Evolutionary conservation across 164 flowering plant genomes (phyloP).

Genomic region (Brasenia schreberi): DNA sequence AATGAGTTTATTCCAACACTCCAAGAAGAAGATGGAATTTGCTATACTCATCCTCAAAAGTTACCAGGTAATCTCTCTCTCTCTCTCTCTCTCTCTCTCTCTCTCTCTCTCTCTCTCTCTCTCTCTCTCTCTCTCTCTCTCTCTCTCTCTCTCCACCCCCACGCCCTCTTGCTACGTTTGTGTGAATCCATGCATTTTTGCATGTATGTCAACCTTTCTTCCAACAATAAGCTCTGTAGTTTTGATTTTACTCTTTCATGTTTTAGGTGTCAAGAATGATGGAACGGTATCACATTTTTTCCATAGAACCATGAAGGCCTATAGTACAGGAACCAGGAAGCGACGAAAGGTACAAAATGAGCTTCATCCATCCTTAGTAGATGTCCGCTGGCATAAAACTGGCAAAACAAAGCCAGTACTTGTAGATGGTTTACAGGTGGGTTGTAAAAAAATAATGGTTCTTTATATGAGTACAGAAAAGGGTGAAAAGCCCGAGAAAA

Average conservation of each 20-base stretch:
- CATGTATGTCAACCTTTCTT: too few species aligned
- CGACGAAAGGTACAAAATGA: constrained; percentile 78
- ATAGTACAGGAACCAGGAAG: constrained; percentile 80
- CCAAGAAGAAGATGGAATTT: constrained; percentile 68
- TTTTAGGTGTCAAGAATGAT: constrained; percentile 75
- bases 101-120: not conserved
- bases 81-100: not conserved
- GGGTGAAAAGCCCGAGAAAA: constrained; percentile 78
- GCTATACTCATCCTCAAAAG: constrained; percentile 80
- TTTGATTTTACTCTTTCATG: not conserved
- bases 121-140: too few species aligned
- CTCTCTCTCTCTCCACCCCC: too few species aligned
- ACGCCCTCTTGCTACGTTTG: too few species aligned
- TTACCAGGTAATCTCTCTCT: constrained; percentile 45
- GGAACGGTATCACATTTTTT: constrained; percentile 82
- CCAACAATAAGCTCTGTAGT: not conserved
- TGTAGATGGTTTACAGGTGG: constrained; percentile 63
- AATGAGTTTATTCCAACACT: constrained; percentile 77
- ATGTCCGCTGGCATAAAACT: constrained; percentile 97
- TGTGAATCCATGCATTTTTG: too few species aligned
- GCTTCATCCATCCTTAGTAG: constrained; percentile 25
- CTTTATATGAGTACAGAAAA: constrained; percentile 39
- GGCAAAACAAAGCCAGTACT: constrained; percentile 88
- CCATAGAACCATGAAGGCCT: constrained; percentile 86
- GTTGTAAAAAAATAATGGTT: constrained; percentile 96